Conservation (phyloP, 2,329 filamentous ascomycete genomes). For the Lachnellula hyalina region DNA sequence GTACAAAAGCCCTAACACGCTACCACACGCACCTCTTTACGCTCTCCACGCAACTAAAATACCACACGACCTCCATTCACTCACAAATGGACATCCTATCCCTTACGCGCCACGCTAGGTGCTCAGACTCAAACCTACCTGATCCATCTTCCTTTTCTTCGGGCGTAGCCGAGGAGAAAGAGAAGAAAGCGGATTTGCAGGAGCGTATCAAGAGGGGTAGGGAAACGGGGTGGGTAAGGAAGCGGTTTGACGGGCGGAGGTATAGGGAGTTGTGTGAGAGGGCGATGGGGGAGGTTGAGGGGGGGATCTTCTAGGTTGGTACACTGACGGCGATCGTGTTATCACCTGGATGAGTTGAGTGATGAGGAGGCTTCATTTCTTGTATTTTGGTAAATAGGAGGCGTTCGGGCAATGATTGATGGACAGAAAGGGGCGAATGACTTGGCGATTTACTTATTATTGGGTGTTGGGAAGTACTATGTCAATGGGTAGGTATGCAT, state of each 20-base stretch:
- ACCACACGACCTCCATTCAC: constrained; percentile 20
- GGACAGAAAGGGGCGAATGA: not conserved
- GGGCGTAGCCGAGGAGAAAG: constrained; percentile 2
- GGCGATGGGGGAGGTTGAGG: constrained; percentile 19
- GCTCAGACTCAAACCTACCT: constrained; percentile 14
- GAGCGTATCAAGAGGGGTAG: constrained; percentile 18
- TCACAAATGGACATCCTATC: constrained; percentile 17
- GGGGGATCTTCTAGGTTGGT: not conserved
- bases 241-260: constrained; percentile 22
- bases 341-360: too few relatives aligned
- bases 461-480: too few relatives aligned
- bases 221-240: constrained; percentile 18
- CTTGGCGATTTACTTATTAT: too few relatives aligned
- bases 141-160: not conserved
- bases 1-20: constrained; percentile 5
- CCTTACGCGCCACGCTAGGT: constrained; percentile 11
- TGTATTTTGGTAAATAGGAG: not conserved
- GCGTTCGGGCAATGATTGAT: not conserved
- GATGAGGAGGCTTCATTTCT: not conserved
- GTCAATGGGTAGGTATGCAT: too few relatives aligned
- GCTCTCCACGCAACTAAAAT: constrained; percentile 17
- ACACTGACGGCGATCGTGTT: too few relatives aligned
- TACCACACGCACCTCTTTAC: constrained; percentile 18
- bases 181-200: constrained; percentile 11
- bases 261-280: constrained; percentile 26